Percentiles rank a stretch among this genome's conserved stretches.
Evolutionary conservation across 768 basidiomycete genomes (phyloP).

Genomic region (Amanita fuliginea): DNA sequence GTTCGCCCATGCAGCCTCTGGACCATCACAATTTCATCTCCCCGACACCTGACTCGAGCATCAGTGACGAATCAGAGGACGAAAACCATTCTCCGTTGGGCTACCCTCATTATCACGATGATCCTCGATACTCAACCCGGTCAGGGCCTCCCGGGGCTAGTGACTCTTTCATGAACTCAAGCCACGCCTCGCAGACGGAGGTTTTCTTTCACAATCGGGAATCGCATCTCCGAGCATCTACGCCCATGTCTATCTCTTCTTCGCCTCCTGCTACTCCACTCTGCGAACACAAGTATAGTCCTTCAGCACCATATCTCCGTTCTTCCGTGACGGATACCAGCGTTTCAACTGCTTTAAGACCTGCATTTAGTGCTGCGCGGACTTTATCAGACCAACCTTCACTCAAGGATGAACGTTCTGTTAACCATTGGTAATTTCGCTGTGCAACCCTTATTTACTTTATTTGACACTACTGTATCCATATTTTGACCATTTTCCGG

Average conservation of each 20-base stretch:
- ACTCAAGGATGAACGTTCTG: not conserved
- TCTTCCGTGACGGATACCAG: conserved; percentile 17
- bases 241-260: conserved; percentile 1
- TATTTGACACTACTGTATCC: not conserved
- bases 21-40: not conserved
- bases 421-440: not conserved
- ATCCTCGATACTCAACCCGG: not conserved
- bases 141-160: not conserved
- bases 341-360: conserved; percentile 25
- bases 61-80: conserved; percentile 6
- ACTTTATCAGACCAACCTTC: not conserved
- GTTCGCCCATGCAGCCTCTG: conserved; percentile 1
- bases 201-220: not conserved
- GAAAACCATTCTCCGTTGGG: not conserved
- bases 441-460: not conserved
- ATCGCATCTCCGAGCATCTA: conserved; percentile 8
- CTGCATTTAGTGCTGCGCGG: conserved; percentile 16
- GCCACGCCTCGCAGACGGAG: not conserved
- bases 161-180: not conserved
- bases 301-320: conserved; percentile 20
- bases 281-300: conserved; percentile 15
- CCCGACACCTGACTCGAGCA: conserved; percentile 3
- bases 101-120: not conserved
- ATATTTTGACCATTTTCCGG: not conserved
- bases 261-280: conserved; percentile 7